Conservation (phyloP, 2,329 filamentous ascomycete species). For the Mycosphaerelloides madeirae region DNA sequence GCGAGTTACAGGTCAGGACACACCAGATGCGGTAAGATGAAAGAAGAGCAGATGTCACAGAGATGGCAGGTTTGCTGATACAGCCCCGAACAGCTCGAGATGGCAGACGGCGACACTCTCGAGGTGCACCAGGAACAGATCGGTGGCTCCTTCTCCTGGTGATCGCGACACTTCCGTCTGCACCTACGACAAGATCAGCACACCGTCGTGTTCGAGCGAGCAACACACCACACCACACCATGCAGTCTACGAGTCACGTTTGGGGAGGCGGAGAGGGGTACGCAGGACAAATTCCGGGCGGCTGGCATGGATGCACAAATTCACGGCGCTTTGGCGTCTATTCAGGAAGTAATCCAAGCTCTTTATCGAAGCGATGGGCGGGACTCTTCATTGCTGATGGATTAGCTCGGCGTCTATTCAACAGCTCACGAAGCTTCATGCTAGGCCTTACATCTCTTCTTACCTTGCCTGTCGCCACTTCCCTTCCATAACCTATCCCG, state of each 20-base stretch:
- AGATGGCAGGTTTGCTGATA: conserved; percentile 3
- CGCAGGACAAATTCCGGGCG: not conserved
- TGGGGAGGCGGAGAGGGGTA: not conserved
- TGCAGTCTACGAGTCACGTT: not conserved
- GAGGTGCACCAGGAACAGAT: conserved; percentile 99
- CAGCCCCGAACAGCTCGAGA: conserved; percentile 66
- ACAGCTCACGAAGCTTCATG: too few species aligned
- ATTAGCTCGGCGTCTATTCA: not conserved
- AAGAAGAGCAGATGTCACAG: not conserved
- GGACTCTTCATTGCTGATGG: not conserved
- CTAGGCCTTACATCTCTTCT: too few species aligned
- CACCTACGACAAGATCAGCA: not conserved
- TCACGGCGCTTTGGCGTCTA: conserved; percentile 1
- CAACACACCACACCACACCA: too few species aligned
- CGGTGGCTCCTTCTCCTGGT: conserved; percentile 56
- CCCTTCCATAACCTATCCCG: too few species aligned
- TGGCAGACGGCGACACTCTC: conserved; percentile 91
- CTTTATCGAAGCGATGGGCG: too few species aligned
- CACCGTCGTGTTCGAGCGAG: too few species aligned
- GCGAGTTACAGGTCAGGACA: conserved; percentile 82
- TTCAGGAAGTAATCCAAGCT: too few species aligned
- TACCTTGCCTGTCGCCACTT: too few species aligned
- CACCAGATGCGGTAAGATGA: conserved; percentile 71
- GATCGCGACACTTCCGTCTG: conserved; percentile 2
- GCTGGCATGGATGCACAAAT: not conserved